These are phyloP conservation scores for Monosporozyma servazzii DNA, from an alignment of 805 yeast genomes.

Conservation along the genomic window DNA sequence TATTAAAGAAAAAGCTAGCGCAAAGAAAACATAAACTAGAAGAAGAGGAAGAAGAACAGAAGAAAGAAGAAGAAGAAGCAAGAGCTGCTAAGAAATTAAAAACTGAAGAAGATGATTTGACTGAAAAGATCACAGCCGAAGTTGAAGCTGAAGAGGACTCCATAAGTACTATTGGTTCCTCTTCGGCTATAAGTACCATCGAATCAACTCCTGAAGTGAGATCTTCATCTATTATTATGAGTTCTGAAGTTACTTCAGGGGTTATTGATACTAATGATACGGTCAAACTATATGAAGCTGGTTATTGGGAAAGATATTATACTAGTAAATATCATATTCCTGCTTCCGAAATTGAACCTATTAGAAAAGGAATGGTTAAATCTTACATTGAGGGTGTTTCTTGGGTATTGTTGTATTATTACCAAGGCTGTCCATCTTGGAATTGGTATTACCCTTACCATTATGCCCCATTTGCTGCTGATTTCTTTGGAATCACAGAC, in stretches of 20 bases:
- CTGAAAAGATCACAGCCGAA: constrained; percentile 21
- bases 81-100: constrained; percentile 10
- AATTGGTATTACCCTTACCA: constrained; percentile 95
- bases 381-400: constrained; percentile 88
- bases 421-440: constrained; percentile 98
- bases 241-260: constrained; percentile 23
- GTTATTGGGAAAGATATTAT: constrained; percentile 78
- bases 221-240: constrained; percentile 18
- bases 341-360: constrained; percentile 43
- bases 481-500: constrained; percentile 48
- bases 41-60: constrained; percentile 17
- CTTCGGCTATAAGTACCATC: background rate
- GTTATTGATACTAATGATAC: constrained; percentile 39
- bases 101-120: constrained; percentile 13
- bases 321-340: constrained; percentile 56
- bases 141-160: constrained; percentile 15
- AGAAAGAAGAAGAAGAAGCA: constrained; percentile 2
- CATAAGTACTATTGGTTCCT: background rate
- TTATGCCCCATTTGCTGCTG: constrained; percentile 95
- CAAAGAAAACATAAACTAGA: constrained; percentile 22
- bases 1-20: constrained; percentile 30
- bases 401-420: constrained; percentile 92
- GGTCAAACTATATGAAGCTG: constrained; percentile 76
- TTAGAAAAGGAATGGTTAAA: constrained; percentile 51
- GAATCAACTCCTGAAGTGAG: constrained; percentile 2